phyloP scores from a whole-genome alignment of 768 basidiomycete genomes.

The Tricholoma sp. region DNA sequence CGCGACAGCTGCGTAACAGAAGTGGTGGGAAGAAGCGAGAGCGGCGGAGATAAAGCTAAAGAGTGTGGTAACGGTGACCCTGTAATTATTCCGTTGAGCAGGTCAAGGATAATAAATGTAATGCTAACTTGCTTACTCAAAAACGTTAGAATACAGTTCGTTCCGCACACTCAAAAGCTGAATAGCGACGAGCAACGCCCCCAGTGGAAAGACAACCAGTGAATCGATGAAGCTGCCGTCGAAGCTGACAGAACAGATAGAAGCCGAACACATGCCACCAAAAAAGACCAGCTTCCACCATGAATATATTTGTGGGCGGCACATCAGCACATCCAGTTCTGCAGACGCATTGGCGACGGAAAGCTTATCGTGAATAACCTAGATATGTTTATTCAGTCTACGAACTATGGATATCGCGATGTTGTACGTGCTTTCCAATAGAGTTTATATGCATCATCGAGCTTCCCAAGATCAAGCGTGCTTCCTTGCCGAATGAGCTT shows the following conservation, averaged over 20 bases:
- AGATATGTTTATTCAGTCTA: neutral
- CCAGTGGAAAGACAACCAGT: constrained; percentile 67
- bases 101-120: neutral
- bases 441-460: constrained; percentile 61
- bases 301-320: constrained; percentile 52
- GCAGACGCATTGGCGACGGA: constrained; percentile 69
- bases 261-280: constrained; percentile 71
- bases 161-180: constrained; percentile 70
- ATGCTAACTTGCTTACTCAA: constrained; percentile 44
- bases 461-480: constrained; percentile 71
- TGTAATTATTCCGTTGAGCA: constrained; percentile 19
- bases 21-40: constrained; percentile 56
- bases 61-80: constrained; percentile 74
- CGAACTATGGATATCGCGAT: neutral
- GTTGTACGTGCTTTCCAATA: constrained; percentile 62
- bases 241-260: constrained; percentile 72
- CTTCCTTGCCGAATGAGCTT: constrained; percentile 73
- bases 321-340: constrained; percentile 72
- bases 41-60: constrained; percentile 78
- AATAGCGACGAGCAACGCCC: constrained; percentile 65
- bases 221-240: constrained; percentile 75
- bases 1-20: constrained; percentile 80
- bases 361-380: constrained; percentile 82
- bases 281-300: constrained; percentile 60
- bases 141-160: constrained; percentile 76